phyloP scores from a whole-genome alignment of 106 monocot species.

The Cymbidium sinense region DNA sequence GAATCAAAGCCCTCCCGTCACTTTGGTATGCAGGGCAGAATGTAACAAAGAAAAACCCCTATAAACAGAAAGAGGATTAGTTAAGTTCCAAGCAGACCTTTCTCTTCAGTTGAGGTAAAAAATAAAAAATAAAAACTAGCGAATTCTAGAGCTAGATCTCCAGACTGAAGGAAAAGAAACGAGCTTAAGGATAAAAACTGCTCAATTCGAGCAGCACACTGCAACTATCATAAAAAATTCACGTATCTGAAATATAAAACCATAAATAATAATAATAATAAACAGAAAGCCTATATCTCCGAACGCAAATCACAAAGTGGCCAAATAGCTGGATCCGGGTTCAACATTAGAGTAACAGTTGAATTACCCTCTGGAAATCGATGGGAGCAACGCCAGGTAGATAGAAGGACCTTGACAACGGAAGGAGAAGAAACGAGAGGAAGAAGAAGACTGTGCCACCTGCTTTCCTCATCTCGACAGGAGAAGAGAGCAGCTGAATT shows the following conservation, averaged over 20 bases:
- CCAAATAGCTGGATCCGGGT: background rate
- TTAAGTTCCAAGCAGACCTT: too few species aligned
- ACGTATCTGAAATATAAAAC: background rate
- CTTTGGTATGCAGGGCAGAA: too few species aligned
- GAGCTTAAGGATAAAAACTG: background rate
- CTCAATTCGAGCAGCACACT: background rate
- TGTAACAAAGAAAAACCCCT: too few species aligned
- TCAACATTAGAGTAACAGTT: too few species aligned
- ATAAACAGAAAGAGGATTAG: too few species aligned
- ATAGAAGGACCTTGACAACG: constrained; percentile 17
- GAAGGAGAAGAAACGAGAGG: constrained; percentile 9
- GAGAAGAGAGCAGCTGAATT: too few species aligned
- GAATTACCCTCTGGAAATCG: constrained; percentile 40
- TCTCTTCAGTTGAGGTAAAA: background rate
- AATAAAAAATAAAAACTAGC: background rate
- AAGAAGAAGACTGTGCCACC: constrained; percentile 7
- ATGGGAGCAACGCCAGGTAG: constrained; percentile 44
- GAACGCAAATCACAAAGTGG: background rate
- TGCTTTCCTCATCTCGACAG: constrained; percentile 14
- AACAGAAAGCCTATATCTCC: background rate
- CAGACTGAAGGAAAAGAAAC: background rate
- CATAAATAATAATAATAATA: background rate
- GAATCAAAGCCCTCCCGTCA: too few species aligned
- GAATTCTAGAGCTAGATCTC: background rate
- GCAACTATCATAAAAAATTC: background rate